Evolutionary conservation across 306 rosid genomes (phyloP).

Genomic region (Cucurbita pepo): DNA sequence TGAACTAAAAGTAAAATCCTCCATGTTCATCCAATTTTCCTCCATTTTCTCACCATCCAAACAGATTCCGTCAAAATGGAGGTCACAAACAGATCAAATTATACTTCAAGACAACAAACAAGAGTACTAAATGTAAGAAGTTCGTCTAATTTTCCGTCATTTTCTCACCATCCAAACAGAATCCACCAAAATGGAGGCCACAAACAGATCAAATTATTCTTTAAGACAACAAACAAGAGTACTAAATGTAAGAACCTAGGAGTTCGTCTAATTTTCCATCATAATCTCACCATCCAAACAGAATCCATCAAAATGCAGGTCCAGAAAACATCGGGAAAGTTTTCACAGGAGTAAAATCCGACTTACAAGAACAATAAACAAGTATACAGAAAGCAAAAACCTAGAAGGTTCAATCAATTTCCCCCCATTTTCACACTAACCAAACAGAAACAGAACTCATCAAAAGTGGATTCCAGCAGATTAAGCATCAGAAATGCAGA

Average conservation of each 20-base stretch:
- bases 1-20: neutral
- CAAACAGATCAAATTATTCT: neutral
- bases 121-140: neutral
- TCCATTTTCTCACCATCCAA: neutral
- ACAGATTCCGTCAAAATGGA: neutral
- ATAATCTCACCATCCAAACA: neutral
- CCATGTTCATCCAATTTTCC: neutral
- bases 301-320: neutral
- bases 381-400: neutral
- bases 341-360: neutral
- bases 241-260: neutral
- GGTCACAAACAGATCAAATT: neutral
- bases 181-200: neutral
- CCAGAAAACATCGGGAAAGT: too few relatives aligned
- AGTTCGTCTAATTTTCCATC: neutral
- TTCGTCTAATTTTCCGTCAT: neutral
- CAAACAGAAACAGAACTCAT: slow-evolving; percentile 1
- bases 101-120: neutral
- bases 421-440: slow-evolving; percentile 6
- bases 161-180: neutral
- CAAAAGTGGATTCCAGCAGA: neutral
- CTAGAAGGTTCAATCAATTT: neutral
- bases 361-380: neutral
- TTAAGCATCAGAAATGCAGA: neutral
- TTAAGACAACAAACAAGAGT: neutral